Evolutionary conservation across 176 grass and related monocot genomes (phyloP), one percentile per base, ranked within the genome.

Genomic region (Zea luxurians): DNA sequence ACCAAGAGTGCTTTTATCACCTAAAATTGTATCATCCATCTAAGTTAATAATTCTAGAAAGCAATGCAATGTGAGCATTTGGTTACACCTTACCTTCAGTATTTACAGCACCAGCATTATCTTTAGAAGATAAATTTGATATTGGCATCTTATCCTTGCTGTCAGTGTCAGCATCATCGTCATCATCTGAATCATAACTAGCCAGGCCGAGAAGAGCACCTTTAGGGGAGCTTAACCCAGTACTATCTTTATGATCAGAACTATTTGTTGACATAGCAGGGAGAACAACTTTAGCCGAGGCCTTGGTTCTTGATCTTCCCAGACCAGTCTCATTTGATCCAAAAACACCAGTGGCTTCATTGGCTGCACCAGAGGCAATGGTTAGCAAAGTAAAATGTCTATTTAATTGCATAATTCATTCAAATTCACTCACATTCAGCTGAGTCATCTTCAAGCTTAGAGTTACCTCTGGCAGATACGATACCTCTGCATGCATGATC

Each of bases 161-260:
- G 27, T 27, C 27, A 27, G 27, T 27, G 27, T 27, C 27, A 27
- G 27, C 27, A 27, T 27, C 27, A 1, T 27, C 27, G 27, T 27
- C 95, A 4, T 94, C 89, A 90, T 98, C 96, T 73, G 27, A 27
- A 89, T 87, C 89, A 80, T 98, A 98, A 90, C 74, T 91, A 87
- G 90, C 88, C 79, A 98, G 92, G 81, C 96, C 92, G 50, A 98
- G 92, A 85, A 98, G 81, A 79, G 86, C 81, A 61, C 89, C 94
- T 71, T 79, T 80, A 84, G 80, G 76, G 70, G 83, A 86, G 53
- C 43, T 83, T 83, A 81, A 59, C 66, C 18, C 74, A 72, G 27
- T 70, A 65, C 77, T 75, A 48, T 81, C 75, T 75, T 18, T 64
- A 85, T 11, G 40, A 71, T 54, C 77, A 62, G 57, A 43, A 48